Evolutionary conservation across 176 grass and related monocot genomes (phyloP), one percentile per base, ranked within the genome.

Genomic region (Oryza longistaminata): DNA sequence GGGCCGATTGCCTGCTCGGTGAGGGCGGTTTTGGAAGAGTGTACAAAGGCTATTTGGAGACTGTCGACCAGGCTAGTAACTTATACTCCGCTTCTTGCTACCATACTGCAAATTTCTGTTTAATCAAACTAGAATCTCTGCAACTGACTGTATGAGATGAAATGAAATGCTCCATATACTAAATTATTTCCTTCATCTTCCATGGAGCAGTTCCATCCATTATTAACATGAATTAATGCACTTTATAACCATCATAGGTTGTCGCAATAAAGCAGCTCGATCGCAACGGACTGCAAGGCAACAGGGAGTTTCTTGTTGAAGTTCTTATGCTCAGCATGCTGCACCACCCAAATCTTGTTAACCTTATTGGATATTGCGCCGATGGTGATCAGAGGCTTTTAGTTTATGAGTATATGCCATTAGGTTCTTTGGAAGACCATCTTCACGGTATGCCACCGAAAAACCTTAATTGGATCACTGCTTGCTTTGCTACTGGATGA

Each of bases 21-120:
- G 94, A 91, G 35, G 94, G 94, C 16, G 91, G 94, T 12, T 96
- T 96, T 46, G 94, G 94, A 70, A 82, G 87, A 71, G 94, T 93
- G 70, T 91, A 96, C 68, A 96, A 91, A 89, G 94, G 89, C 17
- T 85, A 73, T 27, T 79, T 96, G 16, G 87, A 96, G 80, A 86
- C 66, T 58, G 77, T 87, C 75, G 88, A 90, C 83, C 89, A 96
- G 89, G 94, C 92, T 13, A 70, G 61, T 21, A 25, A 2, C 35
- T 61, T 25, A 17, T 17, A 26, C 4, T 37, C 4, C 5, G 11
- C 26, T 66, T 64, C 46, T 43, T 43, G 42, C 42, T 43, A 43
- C 46, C 49, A 43, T n/a, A 8, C 17, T 79, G 77, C 40, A 79
- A 7, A 10, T n/a, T 19, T 46, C 16, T 46, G 16, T 68, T 24